Base-by-base conservation (phyloP, 306 rosid species). In the Acmispon strigosus region DNA sequence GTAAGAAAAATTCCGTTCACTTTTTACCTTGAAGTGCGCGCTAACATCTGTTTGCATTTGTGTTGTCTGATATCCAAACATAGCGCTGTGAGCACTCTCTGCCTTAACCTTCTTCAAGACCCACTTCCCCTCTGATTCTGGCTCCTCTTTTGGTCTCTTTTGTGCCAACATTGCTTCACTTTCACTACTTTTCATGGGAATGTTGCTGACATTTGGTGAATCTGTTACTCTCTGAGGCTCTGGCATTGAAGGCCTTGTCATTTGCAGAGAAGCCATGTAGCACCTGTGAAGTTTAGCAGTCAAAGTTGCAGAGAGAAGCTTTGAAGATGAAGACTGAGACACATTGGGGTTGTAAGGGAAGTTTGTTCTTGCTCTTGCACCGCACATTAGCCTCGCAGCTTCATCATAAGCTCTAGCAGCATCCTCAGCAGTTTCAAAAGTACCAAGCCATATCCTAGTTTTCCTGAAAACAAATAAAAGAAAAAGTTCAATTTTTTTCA, bases 401-500 rank as follows among this genome's bases (percentile, higher is more conserved):
- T 90, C 98, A 41, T 94, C 98, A 15, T 94, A 94, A 1, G 98
- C 98, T 39, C 88, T 74, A 0, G 98, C 98, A 0, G 98, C 98
- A 74, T 94, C 97, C 13, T 94, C 98, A 0, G 97, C 97, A 0
- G 98, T 94, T 74, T 90, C 98, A 54, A 94, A 94, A 0, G 98
- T 94, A 3, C 98, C 98, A 0, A 94, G 84, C 98, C 98, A 94
- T 65, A 94, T 90, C 67, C 98, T 88, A 17, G 98, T 94, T 79
- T 94, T 94, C 85, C 98, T 94, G 82, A 66, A 85, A 15, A 50
- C 7, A 11, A 10, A 0, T 7, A 36, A 4, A 64, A 27, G 32
- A 6, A 0, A 10, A 56, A 56, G 4, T 60, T 18, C 20, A 27
- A 27, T 14, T 14, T 59, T 59, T 16, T 16, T 32, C 63, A 57